Percentiles rank a stretch among this genome's conserved stretches.
Conservation (phyloP, 441 rosid genomes). For the Gossypium schwendimanii region DNA sequence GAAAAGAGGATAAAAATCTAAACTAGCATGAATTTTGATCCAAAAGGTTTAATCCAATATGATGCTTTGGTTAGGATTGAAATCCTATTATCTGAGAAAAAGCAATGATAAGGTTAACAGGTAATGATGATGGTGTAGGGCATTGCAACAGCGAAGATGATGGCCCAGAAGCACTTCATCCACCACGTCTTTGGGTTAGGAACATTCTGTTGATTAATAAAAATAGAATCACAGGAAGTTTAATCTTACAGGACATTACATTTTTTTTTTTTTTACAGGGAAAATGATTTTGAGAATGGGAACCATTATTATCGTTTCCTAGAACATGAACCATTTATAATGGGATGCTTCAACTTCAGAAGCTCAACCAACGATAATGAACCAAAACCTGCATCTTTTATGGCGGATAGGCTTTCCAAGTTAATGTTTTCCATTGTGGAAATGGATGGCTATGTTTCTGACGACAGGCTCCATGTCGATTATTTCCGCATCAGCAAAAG, state of each 20-base stretch:
- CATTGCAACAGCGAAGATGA: constrained; percentile 53
- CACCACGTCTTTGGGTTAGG: constrained; percentile 80
- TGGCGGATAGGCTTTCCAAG: constrained; percentile 48
- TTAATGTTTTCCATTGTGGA: constrained; percentile 83
- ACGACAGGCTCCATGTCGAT: constrained; percentile 52
- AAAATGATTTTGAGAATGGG: constrained; percentile 75
- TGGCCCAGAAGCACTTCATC: constrained; percentile 70
- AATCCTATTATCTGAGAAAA: too few species aligned
- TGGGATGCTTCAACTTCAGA: constrained; percentile 64
- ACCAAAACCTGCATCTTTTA: constrained; percentile 49
- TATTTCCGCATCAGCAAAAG: constrained; percentile 54
- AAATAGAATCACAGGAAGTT: neutral
- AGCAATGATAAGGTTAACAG: neutral
- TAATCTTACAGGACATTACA: neutral
- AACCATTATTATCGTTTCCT: constrained; percentile 69
- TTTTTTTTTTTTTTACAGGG: constrained; percentile 47
- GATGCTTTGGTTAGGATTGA: too few species aligned
- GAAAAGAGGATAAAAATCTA: too few species aligned
- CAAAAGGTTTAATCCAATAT: too few species aligned
- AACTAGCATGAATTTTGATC: too few species aligned
- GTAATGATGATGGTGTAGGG: constrained; percentile 34
- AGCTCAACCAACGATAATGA: constrained; percentile 52
- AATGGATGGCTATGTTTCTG: constrained; percentile 68
- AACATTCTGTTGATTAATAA: neutral
- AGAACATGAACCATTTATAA: constrained; percentile 70